These are phyloP conservation scores for Primulina huaijiensis DNA, from an alignment of 257 asterid species.

Conservation along the genomic window DNA sequence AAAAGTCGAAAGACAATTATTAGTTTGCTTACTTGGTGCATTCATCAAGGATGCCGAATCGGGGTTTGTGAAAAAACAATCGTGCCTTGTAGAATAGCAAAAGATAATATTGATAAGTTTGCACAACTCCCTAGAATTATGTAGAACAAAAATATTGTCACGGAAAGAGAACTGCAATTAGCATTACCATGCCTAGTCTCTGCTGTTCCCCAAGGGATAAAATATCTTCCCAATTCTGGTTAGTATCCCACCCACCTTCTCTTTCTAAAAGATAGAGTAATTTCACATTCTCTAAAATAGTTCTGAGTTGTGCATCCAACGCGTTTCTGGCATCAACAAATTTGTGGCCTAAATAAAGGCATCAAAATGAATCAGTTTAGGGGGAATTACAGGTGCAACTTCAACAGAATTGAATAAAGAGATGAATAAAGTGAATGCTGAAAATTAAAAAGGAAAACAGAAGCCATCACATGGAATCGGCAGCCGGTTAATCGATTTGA, in stretches of 20 bases:
- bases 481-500: not conserved
- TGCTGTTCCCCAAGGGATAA: conserved; percentile 98
- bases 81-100: conserved; percentile 66
- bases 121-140: not conserved
- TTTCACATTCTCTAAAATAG: conserved; percentile 81
- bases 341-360: conserved; percentile 49
- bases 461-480: not conserved
- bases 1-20: not conserved
- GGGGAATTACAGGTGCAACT: not conserved
- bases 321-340: conserved; percentile 28
- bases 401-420: not conserved
- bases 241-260: conserved; percentile 93
- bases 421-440: not conserved
- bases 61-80: conserved; percentile 93
- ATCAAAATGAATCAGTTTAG: conserved; percentile 13
- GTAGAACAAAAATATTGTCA: conserved; percentile 17
- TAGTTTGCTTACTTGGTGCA: conserved; percentile 81
- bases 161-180: conserved; percentile 7
- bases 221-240: conserved; percentile 96
- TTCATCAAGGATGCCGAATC: conserved; percentile 88
- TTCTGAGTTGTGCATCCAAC: conserved; percentile 65
- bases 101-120: conserved; percentile 25
- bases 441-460: not conserved
- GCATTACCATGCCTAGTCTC: conserved; percentile 91
- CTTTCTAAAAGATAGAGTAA: conserved; percentile 87